Conservation (phyloP, 2,329 filamentous ascomycete genomes). For the Colletotrichum sp. region DNA sequence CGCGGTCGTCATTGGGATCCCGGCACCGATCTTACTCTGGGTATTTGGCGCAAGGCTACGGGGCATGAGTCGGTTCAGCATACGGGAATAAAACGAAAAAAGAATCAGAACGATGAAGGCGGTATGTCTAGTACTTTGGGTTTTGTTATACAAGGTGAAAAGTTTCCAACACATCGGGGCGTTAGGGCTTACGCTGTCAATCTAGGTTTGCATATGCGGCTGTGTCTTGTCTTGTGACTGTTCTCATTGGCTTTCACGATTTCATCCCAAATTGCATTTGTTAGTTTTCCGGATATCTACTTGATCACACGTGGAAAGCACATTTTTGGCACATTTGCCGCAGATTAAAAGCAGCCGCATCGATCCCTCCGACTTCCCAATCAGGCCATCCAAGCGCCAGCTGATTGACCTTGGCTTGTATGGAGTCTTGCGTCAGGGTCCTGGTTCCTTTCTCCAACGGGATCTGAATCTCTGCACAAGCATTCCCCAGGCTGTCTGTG, state of each 20-base stretch:
- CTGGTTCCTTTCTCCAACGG: background rate
- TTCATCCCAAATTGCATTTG: background rate
- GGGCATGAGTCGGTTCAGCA: slow-evolving; percentile 13
- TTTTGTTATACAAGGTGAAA: background rate
- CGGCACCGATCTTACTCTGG: slow-evolving; percentile 45
- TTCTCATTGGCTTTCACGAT: background rate
- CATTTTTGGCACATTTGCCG: background rate
- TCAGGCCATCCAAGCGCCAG: background rate
- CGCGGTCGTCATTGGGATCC: slow-evolving; percentile 37
- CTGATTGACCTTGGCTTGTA: background rate
- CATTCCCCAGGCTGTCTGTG: background rate
- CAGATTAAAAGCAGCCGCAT: background rate
- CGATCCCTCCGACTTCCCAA: background rate
- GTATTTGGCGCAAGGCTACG: slow-evolving; percentile 40
- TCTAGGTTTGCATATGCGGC: background rate
- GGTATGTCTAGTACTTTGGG: rapidly evolving
- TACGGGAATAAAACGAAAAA: background rate
- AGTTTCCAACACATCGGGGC: background rate
- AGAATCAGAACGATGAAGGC: rapidly evolving
- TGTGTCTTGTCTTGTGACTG: background rate
- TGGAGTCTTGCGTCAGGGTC: background rate
- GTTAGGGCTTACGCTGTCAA: background rate
- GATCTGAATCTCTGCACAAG: background rate
- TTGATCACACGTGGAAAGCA: background rate
- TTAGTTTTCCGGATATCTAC: background rate